phyloP scores from a whole-genome alignment of 2,329 filamentous ascomycete species.

The Elsinoe ampelina region DNA sequence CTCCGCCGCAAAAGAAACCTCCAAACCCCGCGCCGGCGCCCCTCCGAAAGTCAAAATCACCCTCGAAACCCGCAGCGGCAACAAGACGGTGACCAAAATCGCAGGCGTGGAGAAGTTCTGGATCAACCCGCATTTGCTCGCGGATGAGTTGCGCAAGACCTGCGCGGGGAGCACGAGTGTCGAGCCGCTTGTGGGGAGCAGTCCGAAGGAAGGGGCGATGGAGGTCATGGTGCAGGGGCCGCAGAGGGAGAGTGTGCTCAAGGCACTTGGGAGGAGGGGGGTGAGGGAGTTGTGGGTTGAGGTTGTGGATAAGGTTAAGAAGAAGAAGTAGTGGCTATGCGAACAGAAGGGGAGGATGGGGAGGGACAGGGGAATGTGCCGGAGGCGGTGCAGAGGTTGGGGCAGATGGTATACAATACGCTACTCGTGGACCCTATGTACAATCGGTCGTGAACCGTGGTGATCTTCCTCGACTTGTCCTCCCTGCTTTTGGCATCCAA shows the following conservation, averaged over 20 bases:
- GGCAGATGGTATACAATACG: background rate
- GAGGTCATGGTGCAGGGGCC: slow-evolving; percentile 61
- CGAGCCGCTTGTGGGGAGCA: slow-evolving; percentile 49
- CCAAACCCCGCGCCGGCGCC: slow-evolving; percentile 53
- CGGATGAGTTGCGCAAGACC: slow-evolving; percentile 57
- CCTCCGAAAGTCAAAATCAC: slow-evolving; percentile 52
- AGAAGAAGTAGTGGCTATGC: too few relatives aligned
- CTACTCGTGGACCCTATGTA: too few relatives aligned
- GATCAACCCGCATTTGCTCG: slow-evolving; percentile 50
- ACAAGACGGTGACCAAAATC: slow-evolving; percentile 57
- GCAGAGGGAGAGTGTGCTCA: slow-evolving; percentile 52
- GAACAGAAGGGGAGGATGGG: too few relatives aligned
- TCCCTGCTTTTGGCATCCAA: too few relatives aligned
- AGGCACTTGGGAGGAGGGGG: slow-evolving; percentile 50
- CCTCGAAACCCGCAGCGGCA: slow-evolving; percentile 55
- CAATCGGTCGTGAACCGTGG: too few relatives aligned
- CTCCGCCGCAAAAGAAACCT: slow-evolving; percentile 29
- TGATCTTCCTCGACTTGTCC: too few relatives aligned
- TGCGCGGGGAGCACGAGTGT: slow-evolving; percentile 61
- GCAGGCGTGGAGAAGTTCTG: slow-evolving; percentile 53
- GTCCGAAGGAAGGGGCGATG: slow-evolving; percentile 53
- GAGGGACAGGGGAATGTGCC: too few relatives aligned
- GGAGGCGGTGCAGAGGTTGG: too few relatives aligned
- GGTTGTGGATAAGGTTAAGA: slow-evolving; percentile 59
- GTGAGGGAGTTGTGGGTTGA: slow-evolving; percentile 52